Base-by-base conservation (phyloP, 805 yeast genomes). In the Kazachstania taianensis region DNA sequence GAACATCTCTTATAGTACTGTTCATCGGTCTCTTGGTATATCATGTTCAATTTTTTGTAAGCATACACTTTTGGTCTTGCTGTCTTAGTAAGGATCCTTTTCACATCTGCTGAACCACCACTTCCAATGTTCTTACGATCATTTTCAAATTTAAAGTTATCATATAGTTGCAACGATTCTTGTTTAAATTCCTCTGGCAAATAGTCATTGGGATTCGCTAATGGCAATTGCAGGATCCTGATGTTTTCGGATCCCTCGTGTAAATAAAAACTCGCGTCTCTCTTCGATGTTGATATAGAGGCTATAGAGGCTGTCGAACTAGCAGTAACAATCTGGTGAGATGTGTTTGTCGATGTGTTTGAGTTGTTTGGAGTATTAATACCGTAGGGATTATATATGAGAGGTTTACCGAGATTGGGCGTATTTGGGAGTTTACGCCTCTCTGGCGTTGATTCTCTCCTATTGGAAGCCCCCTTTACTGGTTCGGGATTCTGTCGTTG, bases 21-120 rank as follows among this genome's bases (percentile, higher is more conserved):
- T 10, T 69, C 72, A 18, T 79, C 77, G 3, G 70, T 62, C 56
- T 82, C 94, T 42, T 72, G 70, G 32, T 69, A 55, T 38, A 81
- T 69, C 33, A 79, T 56, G 7, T 69, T 62, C 46, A 81, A 75
- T 50, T 73, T 73, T 55, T 81, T 81, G 49, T 81, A 63, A 0
- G 89, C 89, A 55, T 59, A 79, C 5, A 66, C 18, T 14, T 32
- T 39, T 1, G 35, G 27, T n/a, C 35, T 15, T 14, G 28, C 27
- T 1, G 35, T 20, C 52, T 23, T 43, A 41, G 17, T 53, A 45
- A 28, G 60, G 12, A 71, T 56, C 38, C 69, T 70, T 37, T 78
- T 63, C 15, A 81, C 86, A 33, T 72, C 71, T 5, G 84, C 72
- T 2, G 81, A 72, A 3, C 87, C 87, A 32, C 94, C 92, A 37